Base-by-base conservation (phyloP, 78 protist species). In the Polysphondylium violaceum region DNA sequence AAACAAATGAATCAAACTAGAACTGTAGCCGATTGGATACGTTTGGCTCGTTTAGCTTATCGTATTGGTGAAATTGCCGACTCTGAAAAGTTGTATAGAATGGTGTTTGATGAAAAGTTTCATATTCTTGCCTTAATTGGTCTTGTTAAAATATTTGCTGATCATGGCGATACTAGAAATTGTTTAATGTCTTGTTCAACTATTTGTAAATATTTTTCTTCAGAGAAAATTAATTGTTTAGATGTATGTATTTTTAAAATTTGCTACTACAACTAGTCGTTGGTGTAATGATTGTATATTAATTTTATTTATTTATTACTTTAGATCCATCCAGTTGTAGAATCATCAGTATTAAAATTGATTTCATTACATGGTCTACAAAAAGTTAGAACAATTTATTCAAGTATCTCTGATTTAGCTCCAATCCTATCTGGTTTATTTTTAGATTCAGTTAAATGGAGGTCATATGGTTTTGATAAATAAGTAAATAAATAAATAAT, bases 391-490 rank as follows among this genome's bases (percentile, higher is more conserved):
- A 67, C 47, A 31, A 83, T 83, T 44, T 67, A 68, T 58, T 36
- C 79, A 5, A 29, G 53, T 8, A 31, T 83, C 8, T 31, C 43
- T 19, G 87, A 77, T 23, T 41, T 40, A 14, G 17, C 35, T 55
- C 67, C 68, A 29, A 58, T 41, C 21, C 55, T 75, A 27, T 44
- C 61, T 44, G 50, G 79, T 33, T 27, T 69, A 3, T 83, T 68
- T 50, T 83, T 83, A 31, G 91, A 83, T 59, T 58, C 74, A 43
- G 91, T 83, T 3, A 68, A 83, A 69, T 83, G 91, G 91, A 40
- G 79, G 27, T 83, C 91, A 55, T n/a, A 40, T 40, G 91, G 91
- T n/a, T n/a, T n/a, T n/a, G n/a, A n/a, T n/a, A n/a, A n/a, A n/a
- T n/a, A n/a, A n/a, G n/a, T n/a, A n/a, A n/a, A n/a, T n/a, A n/a